phyloP scores from a whole-genome alignment of 768 basidiomycete species.

The Botryobasidium botryosum region DNA sequence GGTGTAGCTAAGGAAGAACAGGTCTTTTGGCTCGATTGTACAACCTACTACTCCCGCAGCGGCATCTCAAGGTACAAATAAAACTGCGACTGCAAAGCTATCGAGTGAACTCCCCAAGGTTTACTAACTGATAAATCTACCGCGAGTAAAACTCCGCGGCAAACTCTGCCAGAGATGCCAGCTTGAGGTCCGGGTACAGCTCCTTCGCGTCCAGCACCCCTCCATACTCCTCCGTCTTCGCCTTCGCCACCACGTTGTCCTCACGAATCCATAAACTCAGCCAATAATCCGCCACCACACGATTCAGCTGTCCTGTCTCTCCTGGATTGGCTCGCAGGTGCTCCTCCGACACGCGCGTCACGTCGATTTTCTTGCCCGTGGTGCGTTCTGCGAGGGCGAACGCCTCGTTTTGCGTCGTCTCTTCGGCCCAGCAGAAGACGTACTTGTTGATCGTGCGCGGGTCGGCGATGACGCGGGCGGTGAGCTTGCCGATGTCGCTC shows the following conservation, averaged over 20 bases:
- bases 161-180: slow-evolving; percentile 14
- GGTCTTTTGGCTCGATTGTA: no score
- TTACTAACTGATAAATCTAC: no score
- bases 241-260: slow-evolving; percentile 19
- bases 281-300: slow-evolving; percentile 12
- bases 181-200: slow-evolving; percentile 19
- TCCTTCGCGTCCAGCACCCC: slow-evolving; percentile 19
- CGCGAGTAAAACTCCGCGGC: slow-evolving; percentile 17
- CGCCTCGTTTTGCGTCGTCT: slow-evolving; percentile 15
- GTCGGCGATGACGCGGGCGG: slow-evolving; percentile 20
- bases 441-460: slow-evolving; percentile 19
- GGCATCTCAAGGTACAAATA: no score
- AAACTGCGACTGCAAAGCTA: no score
- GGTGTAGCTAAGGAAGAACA: no score
- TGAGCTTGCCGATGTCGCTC: slow-evolving; percentile 18
- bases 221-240: slow-evolving; percentile 14
- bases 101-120: no score
- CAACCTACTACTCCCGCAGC: no score
- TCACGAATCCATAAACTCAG: slow-evolving; percentile 17
- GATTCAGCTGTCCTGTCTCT: slow-evolving; percentile 6
- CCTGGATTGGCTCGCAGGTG: neutral
- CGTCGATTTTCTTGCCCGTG: slow-evolving; percentile 16
- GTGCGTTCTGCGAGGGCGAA: slow-evolving; percentile 14
- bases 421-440: slow-evolving; percentile 18
- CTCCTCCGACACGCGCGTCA: slow-evolving; percentile 11